A percentile compares a stretch with the other conserved stretches of the same genome.
phyloP scores from a whole-genome alignment of 1,139 yeast species.

The Suhomyces anneliseae region DNA sequence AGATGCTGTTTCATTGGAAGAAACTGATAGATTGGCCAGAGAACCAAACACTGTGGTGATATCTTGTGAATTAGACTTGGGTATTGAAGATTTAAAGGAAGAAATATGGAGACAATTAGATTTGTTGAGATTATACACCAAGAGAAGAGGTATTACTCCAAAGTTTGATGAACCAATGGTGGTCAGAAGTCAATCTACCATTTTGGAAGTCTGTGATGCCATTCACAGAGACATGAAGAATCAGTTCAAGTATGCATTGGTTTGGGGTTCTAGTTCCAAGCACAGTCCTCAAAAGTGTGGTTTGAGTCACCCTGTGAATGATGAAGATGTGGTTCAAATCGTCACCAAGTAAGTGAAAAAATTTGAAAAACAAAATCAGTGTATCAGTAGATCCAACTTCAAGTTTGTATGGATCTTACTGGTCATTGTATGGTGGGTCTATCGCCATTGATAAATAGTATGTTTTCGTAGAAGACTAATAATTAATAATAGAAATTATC shows the following conservation, averaged over 20 bases:
- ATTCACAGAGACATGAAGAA: slow-evolving; percentile 91
- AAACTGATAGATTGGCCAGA: slow-evolving; percentile 87
- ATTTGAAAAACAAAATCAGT: neutral
- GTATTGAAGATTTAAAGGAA: slow-evolving; percentile 82
- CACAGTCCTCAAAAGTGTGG: slow-evolving; percentile 98
- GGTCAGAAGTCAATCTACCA: slow-evolving; percentile 73
- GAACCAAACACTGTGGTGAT: slow-evolving; percentile 91
- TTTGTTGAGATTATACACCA: slow-evolving; percentile 79
- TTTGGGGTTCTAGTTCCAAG: slow-evolving; percentile 95
- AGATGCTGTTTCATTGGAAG: slow-evolving; percentile 94
- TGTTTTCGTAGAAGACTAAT: too few relatives aligned
- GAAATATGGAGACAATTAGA: slow-evolving; percentile 91
- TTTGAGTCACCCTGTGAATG: slow-evolving; percentile 74
- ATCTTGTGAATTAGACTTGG: slow-evolving; percentile 86
- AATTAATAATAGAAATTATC: too few relatives aligned
- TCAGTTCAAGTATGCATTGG: slow-evolving; percentile 89
- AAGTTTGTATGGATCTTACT: too few relatives aligned
- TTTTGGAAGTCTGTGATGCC: slow-evolving; percentile 87
- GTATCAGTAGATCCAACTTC: too few relatives aligned
- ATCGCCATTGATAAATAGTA: too few relatives aligned
- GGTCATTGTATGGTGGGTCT: too few relatives aligned
- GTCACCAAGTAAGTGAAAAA: slow-evolving; percentile 59
- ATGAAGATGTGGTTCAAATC: slow-evolving; percentile 92
- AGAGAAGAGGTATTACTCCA: slow-evolving; percentile 75
- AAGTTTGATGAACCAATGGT: slow-evolving; percentile 89